Evolutionary conservation across 106 monocot species (phyloP).

Genomic region (Allium cepa): DNA sequence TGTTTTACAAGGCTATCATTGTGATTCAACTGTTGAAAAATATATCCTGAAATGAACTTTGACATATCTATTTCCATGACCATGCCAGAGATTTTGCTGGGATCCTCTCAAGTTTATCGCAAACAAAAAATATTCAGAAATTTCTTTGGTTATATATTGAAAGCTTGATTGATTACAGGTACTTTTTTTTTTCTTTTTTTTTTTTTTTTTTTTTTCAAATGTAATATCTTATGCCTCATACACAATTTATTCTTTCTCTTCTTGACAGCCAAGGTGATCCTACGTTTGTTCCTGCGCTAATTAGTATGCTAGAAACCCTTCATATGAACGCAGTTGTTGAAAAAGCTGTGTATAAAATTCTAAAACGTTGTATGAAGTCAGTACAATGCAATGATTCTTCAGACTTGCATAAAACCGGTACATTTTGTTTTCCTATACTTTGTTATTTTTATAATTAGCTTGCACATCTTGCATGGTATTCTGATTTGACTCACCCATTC

Average conservation of each 20-base stretch:
- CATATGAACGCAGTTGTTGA: constrained; percentile 37
- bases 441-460: too few species aligned
- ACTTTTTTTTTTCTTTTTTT: constrained; percentile 6
- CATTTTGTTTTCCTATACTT: background rate
- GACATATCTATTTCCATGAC: too few species aligned
- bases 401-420: constrained; percentile 46
- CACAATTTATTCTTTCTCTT: constrained; percentile 13
- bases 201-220: background rate
- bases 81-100: constrained; percentile 60
- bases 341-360: constrained; percentile 51
- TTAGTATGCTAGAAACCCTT: constrained; percentile 37
- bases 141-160: constrained; percentile 59
- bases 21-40: background rate
- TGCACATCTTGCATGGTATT: too few species aligned
- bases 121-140: constrained; percentile 65
- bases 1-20: background rate
- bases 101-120: constrained; percentile 55
- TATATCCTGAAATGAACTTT: too few species aligned
- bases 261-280: constrained; percentile 52
- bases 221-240: background rate
- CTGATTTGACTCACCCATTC: too few species aligned
- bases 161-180: constrained; percentile 64
- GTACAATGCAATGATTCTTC: constrained; percentile 20
- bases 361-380: constrained; percentile 33
- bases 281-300: constrained; percentile 28